Conservation (phyloP, 495 filamentous ascomycete genomes). For the Choiromyces venosus region DNA sequence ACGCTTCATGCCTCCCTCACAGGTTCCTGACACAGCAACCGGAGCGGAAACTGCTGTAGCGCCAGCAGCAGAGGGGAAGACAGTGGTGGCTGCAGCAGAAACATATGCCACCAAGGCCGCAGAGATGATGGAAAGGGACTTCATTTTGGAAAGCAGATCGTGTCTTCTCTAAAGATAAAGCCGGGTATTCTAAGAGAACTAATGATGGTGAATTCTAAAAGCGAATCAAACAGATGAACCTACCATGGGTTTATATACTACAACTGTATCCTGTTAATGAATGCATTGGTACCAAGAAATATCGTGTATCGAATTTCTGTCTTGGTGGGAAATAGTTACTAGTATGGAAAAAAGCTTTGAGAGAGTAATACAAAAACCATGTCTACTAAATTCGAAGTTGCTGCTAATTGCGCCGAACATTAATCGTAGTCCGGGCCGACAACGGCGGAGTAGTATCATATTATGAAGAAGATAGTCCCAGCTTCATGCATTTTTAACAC, state of each 20-base stretch:
- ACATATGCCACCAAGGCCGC: conserved; percentile 26
- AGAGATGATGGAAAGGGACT: conserved; percentile 14
- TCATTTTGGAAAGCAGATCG: conserved; percentile 17
- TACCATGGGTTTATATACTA: conserved; percentile 17
- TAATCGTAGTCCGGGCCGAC: neutral
- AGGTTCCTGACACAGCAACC: conserved; percentile 27
- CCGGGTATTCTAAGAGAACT: neutral
- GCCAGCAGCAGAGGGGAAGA: conserved; percentile 37
- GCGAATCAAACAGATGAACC: neutral
- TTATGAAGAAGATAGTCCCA: too few species aligned
- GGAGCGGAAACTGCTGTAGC: conserved; percentile 22
- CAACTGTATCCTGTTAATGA: neutral
- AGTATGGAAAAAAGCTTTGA: neutral
- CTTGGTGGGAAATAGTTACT: neutral
- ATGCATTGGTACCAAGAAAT: neutral
- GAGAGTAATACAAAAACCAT: neutral
- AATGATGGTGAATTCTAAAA: conserved; percentile 3
- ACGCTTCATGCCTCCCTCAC: conserved; percentile 33
- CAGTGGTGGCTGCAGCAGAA: conserved; percentile 34
- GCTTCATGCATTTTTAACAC: too few species aligned
- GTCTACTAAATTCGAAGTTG: conserved; percentile 3
- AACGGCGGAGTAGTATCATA: too few species aligned
- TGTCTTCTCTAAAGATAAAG: neutral
- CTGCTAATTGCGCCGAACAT: conserved; percentile 21
- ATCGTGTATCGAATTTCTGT: conserved; percentile 1